Evolutionary conservation across 441 rosid species (phyloP).

Genomic region (Erysimum pusillum): DNA sequence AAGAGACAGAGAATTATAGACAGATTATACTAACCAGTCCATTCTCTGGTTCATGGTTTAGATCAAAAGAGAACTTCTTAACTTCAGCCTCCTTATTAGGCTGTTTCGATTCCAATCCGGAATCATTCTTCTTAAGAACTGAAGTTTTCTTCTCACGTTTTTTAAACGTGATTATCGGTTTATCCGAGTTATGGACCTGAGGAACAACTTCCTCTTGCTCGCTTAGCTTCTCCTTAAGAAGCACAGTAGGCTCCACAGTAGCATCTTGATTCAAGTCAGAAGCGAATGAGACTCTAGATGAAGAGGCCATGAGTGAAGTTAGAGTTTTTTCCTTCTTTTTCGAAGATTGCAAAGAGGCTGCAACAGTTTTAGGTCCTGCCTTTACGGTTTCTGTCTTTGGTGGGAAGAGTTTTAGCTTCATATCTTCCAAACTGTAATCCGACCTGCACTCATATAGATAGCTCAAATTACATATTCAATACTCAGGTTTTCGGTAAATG

Average conservation of each 20-base stretch:
- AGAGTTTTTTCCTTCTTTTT: conserved; percentile 10
- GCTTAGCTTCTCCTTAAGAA: not conserved
- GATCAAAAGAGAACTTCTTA: not conserved
- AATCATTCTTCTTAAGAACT: not conserved
- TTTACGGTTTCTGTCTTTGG: not conserved
- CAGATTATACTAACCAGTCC: conserved; percentile 42
- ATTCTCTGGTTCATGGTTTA: conserved; percentile 26
- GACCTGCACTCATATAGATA: conserved; percentile 31
- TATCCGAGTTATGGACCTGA: not conserved
- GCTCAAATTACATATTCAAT: not conserved
- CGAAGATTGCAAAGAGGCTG: not conserved
- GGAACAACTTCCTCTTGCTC: conserved; percentile 17
- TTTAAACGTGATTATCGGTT: not conserved
- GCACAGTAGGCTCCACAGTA: conserved; percentile 33
- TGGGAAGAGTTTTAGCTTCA: not conserved
- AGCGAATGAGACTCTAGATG: not conserved
- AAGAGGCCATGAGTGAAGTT: not conserved
- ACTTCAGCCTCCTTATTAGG: not conserved
- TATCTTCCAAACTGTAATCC: not conserved
- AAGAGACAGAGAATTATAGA: not conserved
- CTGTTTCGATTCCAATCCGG: not conserved
- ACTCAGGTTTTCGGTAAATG: not conserved
- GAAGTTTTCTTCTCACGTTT: not conserved
- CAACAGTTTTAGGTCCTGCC: not conserved
- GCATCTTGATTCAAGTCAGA: conserved; percentile 1